phyloP scores from a whole-genome alignment of 805 yeast species.

The Candida maris region DNA sequence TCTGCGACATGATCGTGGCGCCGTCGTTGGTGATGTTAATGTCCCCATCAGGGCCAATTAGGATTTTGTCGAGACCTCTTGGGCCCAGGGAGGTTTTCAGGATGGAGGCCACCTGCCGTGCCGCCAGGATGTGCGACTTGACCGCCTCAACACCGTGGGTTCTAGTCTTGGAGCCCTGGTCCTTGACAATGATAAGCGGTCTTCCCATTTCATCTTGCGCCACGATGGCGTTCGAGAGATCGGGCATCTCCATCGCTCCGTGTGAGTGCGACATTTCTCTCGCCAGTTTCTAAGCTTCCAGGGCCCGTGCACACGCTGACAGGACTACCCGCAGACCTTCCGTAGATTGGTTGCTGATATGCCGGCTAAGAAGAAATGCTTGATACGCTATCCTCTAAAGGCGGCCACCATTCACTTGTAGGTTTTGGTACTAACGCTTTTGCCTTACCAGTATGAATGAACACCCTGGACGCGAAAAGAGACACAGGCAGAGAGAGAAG shows the following conservation, averaged over 20 bases:
- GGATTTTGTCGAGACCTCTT: slow-evolving; percentile 94
- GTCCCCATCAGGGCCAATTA: slow-evolving; percentile 94
- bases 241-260: slow-evolving; percentile 59
- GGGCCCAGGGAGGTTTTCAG: slow-evolving; percentile 95
- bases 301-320: too few species aligned
- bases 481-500: too few species aligned
- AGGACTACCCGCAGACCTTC: too few species aligned
- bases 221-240: slow-evolving; percentile 95
- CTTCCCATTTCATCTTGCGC: slow-evolving; percentile 99
- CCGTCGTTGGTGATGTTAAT: slow-evolving; percentile 98
- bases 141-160: slow-evolving; percentile 78
- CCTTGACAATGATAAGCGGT: slow-evolving; percentile 96
- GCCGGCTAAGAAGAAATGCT: too few species aligned
- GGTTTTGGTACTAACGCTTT: too few species aligned
- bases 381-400: too few species aligned
- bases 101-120: slow-evolving; percentile 89
- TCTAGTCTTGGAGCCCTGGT: slow-evolving; percentile 50
- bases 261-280: slow-evolving; percentile 26
- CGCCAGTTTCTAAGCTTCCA: too few species aligned
- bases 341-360: too few species aligned
- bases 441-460: too few species aligned
- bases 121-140: slow-evolving; percentile 88
- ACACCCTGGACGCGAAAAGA: too few species aligned
- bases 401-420: too few species aligned
- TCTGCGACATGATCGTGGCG: slow-evolving; percentile 91